Conservation (phyloP, 1,139 yeast genomes). For the Taphrina sp. region DNA sequence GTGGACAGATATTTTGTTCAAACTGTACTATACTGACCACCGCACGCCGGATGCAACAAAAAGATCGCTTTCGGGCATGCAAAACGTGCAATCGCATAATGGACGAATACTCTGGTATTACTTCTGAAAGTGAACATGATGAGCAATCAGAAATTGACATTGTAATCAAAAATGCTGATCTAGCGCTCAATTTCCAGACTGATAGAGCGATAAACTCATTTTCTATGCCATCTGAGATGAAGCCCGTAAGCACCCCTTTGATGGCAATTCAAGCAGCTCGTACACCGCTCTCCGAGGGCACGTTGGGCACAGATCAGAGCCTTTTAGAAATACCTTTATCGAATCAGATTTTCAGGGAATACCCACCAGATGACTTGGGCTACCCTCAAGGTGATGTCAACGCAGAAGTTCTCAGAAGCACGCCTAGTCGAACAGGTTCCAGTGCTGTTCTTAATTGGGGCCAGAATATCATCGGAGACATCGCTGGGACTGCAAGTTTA, state of each 20-base stretch:
- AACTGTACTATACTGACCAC: slow-evolving; percentile 78
- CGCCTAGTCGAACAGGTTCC: neutral
- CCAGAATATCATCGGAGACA: neutral
- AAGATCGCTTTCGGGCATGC: slow-evolving; percentile 76
- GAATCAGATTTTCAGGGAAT: neutral
- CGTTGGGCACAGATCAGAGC: slow-evolving; percentile 1
- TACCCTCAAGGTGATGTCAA: no score
- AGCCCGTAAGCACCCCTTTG: slow-evolving; percentile 33
- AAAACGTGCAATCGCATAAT: slow-evolving; percentile 67
- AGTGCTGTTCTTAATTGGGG: neutral
- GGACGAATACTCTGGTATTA: slow-evolving; percentile 49
- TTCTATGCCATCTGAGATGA: slow-evolving; percentile 11
- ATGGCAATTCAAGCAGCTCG: slow-evolving; percentile 79
- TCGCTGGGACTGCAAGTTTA: neutral
- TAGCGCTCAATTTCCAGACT: no score
- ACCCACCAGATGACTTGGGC: no score
- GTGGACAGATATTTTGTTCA: slow-evolving; percentile 93
- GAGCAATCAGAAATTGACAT: no score
- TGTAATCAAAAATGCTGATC: no score
- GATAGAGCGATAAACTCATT: slow-evolving; percentile 11
- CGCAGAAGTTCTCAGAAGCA: neutral
- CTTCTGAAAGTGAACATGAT: slow-evolving; percentile 9
- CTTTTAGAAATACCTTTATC: neutral
- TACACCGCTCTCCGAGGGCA: slow-evolving; percentile 3
- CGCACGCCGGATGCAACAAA: slow-evolving; percentile 67